Percentiles rank a stretch among this genome's conserved stretches.
phyloP scores from a whole-genome alignment of 805 yeast genomes.

The Wickerhamiella kurtzmanii region DNA sequence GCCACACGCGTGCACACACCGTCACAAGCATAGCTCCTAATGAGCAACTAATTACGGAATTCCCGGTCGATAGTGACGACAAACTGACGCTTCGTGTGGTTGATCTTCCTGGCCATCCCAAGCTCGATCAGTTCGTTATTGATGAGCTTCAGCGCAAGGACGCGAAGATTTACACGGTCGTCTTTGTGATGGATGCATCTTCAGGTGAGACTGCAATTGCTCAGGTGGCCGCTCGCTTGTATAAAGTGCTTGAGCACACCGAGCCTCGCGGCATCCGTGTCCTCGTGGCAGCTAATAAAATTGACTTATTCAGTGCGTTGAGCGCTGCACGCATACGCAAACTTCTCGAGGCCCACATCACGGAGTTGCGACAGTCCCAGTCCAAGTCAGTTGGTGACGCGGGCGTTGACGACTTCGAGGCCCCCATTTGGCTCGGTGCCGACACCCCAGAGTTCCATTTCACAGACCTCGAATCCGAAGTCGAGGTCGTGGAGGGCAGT shows the following conservation, averaged over 20 bases:
- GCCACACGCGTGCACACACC: conserved; percentile 4
- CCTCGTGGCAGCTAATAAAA: conserved; percentile 70
- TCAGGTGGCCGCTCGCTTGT: conserved; percentile 45
- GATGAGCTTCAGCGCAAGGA: conserved; percentile 35
- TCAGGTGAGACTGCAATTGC: conserved; percentile 35
- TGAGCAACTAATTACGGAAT: conserved; percentile 9
- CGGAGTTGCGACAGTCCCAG: conserved; percentile 37
- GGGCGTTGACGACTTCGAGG: conserved; percentile 27
- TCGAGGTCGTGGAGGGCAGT: conserved; percentile 53
- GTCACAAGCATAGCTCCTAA: conserved; percentile 15
- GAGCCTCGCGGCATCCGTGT: conserved; percentile 56
- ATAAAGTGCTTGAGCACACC: conserved; percentile 44
- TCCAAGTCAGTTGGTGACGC: conserved; percentile 35
- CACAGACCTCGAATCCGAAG: conserved; percentile 55
- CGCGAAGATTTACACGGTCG: conserved; percentile 43
- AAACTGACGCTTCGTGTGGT: conserved; percentile 29
- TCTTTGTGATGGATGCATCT: conserved; percentile 70
- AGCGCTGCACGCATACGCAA: conserved; percentile 49
- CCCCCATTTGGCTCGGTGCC: conserved; percentile 32
- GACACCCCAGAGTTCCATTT: conserved; percentile 40
- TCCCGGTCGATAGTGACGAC: not conserved
- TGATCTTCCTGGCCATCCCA: conserved; percentile 84
- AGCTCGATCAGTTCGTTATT: conserved; percentile 45
- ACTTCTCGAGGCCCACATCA: conserved; percentile 51
- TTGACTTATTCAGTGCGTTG: conserved; percentile 71